Base-by-base conservation (phyloP, 768 basidiomycete species). In the Tricholoma furcatifolium region DNA sequence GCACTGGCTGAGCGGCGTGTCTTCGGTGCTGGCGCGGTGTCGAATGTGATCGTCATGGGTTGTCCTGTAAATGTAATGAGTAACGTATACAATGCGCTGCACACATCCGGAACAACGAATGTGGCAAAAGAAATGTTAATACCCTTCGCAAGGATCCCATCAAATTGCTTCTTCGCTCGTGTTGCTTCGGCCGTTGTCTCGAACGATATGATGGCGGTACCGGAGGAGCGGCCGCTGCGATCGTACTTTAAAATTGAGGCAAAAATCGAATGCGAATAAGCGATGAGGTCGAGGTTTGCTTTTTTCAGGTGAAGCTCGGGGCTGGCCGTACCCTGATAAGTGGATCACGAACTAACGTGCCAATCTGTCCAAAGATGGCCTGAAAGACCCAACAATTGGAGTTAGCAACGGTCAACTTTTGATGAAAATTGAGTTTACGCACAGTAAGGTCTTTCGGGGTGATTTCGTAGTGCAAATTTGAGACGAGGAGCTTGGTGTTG, bases 71-170 rank as follows among this genome's bases (percentile, higher is more conserved):
- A 32, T 21, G 30, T 20, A 12, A 58, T 49, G 62, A 50, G 34
- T 46, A 30, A n/a, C 5, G 10, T 31, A 5, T 11, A 17, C 30
- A 18, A 30, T 4, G 12, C 31, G 23, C 10, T 41, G 32, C 12
- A 18, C 11, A 42, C 39, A 38, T 35, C 23, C 23, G 6, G 9
- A 30, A 9, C 14, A 21, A 14, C 15, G 20, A 40, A 10, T 31
- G 36, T 32, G 39, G 31, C 12, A 15, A 17, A n/a, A 21, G 39
- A 39, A 30, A 59, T 41, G 31, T 52, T 46, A 32, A 61, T 68
- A 94, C 94, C 91, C 74, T 92, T 96, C 31, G 92, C 91, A 56
- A 92, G 78, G 60, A 91, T 87, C 41, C 93, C 92, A 64, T 93
- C 81, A 54, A 88, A 89, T 58, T 90, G 86, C 57, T 85, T 87